Percentiles rank a stretch among this genome's conserved stretches.
These are phyloP conservation scores for Avena eriantha DNA, from an alignment of 176 grass and related monocot species.

Conservation along the genomic window DNA sequence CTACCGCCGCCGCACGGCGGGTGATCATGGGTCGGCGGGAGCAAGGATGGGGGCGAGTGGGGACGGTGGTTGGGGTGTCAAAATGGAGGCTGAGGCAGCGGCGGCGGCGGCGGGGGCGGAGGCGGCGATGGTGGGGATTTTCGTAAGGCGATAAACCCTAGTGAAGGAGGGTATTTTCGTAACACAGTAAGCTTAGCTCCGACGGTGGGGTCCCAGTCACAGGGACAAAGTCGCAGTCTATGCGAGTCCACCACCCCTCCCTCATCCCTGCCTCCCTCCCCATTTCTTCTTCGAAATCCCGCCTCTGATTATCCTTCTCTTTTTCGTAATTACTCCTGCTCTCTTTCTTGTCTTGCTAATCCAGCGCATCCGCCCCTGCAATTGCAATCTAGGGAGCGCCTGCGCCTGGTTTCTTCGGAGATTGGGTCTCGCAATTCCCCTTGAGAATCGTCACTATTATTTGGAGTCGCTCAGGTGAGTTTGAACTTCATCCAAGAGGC, in stretches of 20 bases:
- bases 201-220: not conserved
- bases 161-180: slow-evolving; percentile 19
- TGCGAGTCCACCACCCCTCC: slow-evolving; percentile 8
- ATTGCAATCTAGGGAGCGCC: not conserved
- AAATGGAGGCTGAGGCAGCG: not conserved
- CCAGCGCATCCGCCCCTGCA: not conserved
- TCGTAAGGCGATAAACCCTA: slow-evolving; percentile 75
- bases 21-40: slow-evolving; percentile 45
- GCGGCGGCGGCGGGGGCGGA: not conserved
- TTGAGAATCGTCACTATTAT: not conserved
- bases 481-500: not conserved
- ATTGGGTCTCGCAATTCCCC: not conserved
- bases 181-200: not conserved
- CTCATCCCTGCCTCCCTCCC: slow-evolving; percentile 5
- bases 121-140: slow-evolving; percentile 2
- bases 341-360: not conserved
- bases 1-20: slow-evolving; percentile 43
- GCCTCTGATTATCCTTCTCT: not conserved
- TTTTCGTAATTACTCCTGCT: not conserved
- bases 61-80: not conserved
- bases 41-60: not conserved
- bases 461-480: not conserved
- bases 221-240: not conserved
- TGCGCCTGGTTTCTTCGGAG: not conserved
- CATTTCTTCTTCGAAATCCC: not conserved